phyloP scores from a whole-genome alignment of 2,329 filamentous ascomycete genomes.

The Colletotrichum falcatum region DNA sequence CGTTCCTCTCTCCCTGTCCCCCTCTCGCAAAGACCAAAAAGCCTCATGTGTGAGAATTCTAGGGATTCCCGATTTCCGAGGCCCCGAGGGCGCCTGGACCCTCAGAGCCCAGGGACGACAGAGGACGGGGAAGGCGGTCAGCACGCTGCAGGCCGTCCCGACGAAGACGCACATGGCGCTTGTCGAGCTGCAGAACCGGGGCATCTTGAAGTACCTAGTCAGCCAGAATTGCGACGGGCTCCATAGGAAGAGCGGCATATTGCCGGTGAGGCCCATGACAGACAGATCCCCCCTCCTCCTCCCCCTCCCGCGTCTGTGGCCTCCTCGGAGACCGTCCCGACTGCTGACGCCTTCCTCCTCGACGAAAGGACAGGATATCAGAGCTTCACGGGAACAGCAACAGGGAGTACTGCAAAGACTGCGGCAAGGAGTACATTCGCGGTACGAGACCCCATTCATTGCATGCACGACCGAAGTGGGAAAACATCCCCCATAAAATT shows the following conservation, averaged over 20 bases:
- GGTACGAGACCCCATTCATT: slow-evolving; percentile 46
- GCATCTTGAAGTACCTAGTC: slow-evolving; percentile 56
- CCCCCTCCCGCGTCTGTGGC: no score
- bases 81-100: slow-evolving; percentile 60
- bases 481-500: no score
- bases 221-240: slow-evolving; percentile 61
- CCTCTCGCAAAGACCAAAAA: no score
- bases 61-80: slow-evolving; percentile 63
- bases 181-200: slow-evolving; percentile 56
- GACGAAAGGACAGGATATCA: slow-evolving; percentile 53
- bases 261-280: slow-evolving; percentile 48
- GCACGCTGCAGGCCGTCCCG: slow-evolving; percentile 58
- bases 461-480: no score
- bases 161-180: slow-evolving; percentile 61
- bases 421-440: slow-evolving; percentile 59
- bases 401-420: slow-evolving; percentile 57
- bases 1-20: background rate
- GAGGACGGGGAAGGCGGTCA: slow-evolving; percentile 48
- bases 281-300: background rate
- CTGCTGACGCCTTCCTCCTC: background rate
- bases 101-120: slow-evolving; percentile 56
- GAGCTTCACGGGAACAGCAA: slow-evolving; percentile 63
- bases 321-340: no score
- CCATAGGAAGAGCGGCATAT: slow-evolving; percentile 59
- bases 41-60: background rate